Base-by-base conservation (phyloP, 1,139 yeast genomes). In the Geotrichum klebahnii region DNA sequence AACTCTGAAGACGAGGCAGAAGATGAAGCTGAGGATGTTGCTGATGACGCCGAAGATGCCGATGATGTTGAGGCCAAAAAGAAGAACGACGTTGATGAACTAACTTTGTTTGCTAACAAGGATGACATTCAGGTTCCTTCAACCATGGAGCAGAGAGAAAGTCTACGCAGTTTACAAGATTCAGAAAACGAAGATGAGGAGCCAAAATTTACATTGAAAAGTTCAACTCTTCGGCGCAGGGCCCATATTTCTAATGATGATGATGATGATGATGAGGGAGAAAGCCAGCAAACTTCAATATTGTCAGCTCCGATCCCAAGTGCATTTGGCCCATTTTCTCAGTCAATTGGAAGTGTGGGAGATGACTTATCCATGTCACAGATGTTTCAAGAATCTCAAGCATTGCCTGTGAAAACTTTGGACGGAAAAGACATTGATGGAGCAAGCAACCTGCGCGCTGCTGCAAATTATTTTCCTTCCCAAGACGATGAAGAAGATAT, bases 1-100 rank as follows among this genome's bases (percentile, higher is more conserved):
- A 64, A 56, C n/a, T 66, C 58, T 3, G 63, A 58, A 9, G 69
- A 61, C n/a, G 59, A 60, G 35, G 62, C 59, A n/a, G 56, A 49
- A 16, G 60, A 35, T 16, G 43, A 41, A 23, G 6, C 26, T 24
- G 47, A 54, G 22, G 56, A 54, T n/a, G 59, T 54, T n/a, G 57
- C 54, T 9, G 58, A 57, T 5, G 57, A 60, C 24, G 68, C 61
- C 6, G 52, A 49, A 9, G 55, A 35, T 9, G 36, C 17, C 1
- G 56, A 45, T 26, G 56, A 55, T 3, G 57, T 48, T 5, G 55
- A 42, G 9, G 55, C 19, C 10, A 50, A 42, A 3, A 46, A 35
- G 5, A 48, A 50, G 3, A 53, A 52, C n/a, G 45, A 22, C 4
- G 53, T 40, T 9, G 57, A 60, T 14, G 52, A 55, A 16, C 37